Evolutionary conservation across 2,329 filamentous ascomycete genomes (phyloP), one percentile per base, ranked within the genome.

Genomic region (Ascochyta fabae): DNA sequence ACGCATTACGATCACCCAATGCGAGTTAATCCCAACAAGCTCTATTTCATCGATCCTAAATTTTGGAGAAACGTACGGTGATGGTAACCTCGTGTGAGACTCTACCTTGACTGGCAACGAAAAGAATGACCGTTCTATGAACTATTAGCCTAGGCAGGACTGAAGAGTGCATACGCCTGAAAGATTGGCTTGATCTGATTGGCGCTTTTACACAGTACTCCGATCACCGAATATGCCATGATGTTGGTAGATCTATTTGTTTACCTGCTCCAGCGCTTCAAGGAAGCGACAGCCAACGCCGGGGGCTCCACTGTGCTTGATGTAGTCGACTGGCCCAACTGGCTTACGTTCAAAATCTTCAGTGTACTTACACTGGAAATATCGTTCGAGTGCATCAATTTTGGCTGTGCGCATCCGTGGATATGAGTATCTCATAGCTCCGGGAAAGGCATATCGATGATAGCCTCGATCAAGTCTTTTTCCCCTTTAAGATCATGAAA

Each of bases 21-120:
- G 6, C 62, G 69, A 6, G 59, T 71, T 13, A 66, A 68, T 9
- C 68, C 68, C 2, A 61, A 71, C 44, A 66, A 71, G 45, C 53
- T 71, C 0, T 70, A 65, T 0, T 71, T 65, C 39, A 57, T 63
- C n/a, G 53, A 62, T 39, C 49, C 58, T 16, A 38, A 53, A 19
- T 67, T 65, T 12, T 62, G 64, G 61, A 66, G 66, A 48, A 65
- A 72, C 15, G 67, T 71, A 70, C 15, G 27, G 38, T 12, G 31
- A 69, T 55, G 9, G 44, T 44, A 58, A 13, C 60, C 53, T 10
- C 65, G 67, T 43, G 34, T 62, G 29, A 10, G 69, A 68, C 34
- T 56, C 47, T 8, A 67, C 66, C 1, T 69, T 59, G 48, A 68
- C 67, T 44, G 62, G 62, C 40, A 69, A 71, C 44, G 56, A 62